Evolutionary conservation across 2,329 filamentous ascomycete species (phyloP).

Genomic region (Aspergillus bombycis): DNA sequence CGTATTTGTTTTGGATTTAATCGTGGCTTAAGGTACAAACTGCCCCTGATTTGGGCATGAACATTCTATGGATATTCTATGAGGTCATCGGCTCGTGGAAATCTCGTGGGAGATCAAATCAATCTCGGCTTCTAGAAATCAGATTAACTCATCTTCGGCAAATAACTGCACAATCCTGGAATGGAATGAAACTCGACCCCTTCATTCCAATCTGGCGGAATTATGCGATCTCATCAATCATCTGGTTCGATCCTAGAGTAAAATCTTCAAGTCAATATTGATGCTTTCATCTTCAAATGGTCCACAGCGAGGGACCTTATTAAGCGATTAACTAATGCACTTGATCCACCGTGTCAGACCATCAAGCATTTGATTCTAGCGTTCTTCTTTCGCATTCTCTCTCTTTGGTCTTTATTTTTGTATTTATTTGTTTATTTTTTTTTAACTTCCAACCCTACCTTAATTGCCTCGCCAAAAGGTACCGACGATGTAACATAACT

Average conservation of each 20-base stretch:
- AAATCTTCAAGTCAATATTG: not conserved
- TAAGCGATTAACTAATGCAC: slow-evolving; percentile 2
- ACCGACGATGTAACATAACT: not conserved
- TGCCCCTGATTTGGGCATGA: not conserved
- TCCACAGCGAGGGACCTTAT: not conserved
- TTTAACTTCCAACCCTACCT: not conserved
- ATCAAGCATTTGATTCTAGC: slow-evolving; percentile 4
- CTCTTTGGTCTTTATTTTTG: not conserved
- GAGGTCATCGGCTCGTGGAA: not conserved
- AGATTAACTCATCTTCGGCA: not conserved
- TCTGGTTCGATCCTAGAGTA: not conserved
- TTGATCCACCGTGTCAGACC: slow-evolving; percentile 9
- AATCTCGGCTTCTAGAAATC: not conserved
- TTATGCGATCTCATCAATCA: not conserved
- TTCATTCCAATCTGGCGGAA: not conserved
- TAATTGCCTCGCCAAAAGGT: not conserved
- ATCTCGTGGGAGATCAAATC: not conserved
- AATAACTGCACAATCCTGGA: not conserved
- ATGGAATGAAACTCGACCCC: not conserved
- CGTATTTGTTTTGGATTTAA: not conserved
- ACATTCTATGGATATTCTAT: not conserved
- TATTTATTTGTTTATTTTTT: not conserved
- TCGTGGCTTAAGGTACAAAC: not conserved
- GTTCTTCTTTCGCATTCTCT: slow-evolving; percentile 9
- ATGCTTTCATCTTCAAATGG: not conserved